phyloP scores from a whole-genome alignment of 176 grass and related monocot genomes.

The Lolium multiflorum region DNA sequence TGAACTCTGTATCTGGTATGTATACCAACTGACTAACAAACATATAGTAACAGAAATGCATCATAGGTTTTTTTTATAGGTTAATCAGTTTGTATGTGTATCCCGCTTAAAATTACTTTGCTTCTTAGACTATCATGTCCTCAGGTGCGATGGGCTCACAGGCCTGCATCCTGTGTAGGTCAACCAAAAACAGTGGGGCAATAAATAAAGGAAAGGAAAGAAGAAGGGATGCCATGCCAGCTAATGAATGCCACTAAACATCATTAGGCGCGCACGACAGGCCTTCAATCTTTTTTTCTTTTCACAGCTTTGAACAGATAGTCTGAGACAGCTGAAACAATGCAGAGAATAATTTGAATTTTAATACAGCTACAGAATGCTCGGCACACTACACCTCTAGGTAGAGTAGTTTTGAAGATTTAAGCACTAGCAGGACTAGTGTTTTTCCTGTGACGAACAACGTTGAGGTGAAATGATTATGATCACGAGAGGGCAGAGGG shows the following conservation, averaged over 20 bases:
- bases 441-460: too few species aligned
- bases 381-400: neutral
- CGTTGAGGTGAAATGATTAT: neutral
- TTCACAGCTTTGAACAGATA: too few species aligned
- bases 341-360: neutral
- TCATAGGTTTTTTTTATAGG: too few species aligned
- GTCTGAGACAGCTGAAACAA: neutral
- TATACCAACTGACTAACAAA: too few species aligned
- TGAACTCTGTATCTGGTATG: neutral
- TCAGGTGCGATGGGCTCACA: neutral
- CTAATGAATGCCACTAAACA: constrained; percentile 2
- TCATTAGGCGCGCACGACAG: neutral
- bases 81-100: neutral
- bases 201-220: neutral
- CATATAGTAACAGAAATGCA: too few species aligned
- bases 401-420: neutral
- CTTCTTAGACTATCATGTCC: neutral
- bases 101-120: neutral
- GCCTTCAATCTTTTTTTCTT: too few species aligned
- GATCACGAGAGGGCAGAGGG: neutral
- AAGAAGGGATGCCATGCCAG: constrained; percentile 27
- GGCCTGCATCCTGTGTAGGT: constrained; percentile 24
- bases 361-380: neutral
- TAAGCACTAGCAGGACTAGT: too few species aligned
- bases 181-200: constrained; percentile 11